phyloP scores from a whole-genome alignment of 2,329 filamentous ascomycete species.

The Colletotrichum lupini region DNA sequence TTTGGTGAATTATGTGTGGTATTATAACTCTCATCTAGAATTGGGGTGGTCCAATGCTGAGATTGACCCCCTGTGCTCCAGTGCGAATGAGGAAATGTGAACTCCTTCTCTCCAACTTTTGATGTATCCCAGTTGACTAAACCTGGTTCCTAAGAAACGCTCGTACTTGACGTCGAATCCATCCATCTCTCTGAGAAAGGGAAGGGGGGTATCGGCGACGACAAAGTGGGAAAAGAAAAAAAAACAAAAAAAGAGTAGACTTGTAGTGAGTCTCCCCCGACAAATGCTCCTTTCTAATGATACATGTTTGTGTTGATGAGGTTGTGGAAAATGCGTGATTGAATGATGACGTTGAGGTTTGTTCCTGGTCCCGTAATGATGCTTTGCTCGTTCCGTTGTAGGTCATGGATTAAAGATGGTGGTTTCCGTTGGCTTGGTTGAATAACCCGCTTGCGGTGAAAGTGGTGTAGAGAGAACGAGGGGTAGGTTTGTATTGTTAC shows the following conservation, averaged over 20 bases:
- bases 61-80: not conserved
- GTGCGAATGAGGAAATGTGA: not conserved
- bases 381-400: slow-evolving; percentile 31
- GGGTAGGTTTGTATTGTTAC: not conserved
- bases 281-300: slow-evolving; percentile 26
- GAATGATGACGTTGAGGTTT: slow-evolving; percentile 18
- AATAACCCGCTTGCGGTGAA: not conserved
- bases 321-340: not conserved
- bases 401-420: slow-evolving; percentile 34
- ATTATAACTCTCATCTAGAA: slow-evolving; percentile 27
- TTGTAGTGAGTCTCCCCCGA: not conserved
- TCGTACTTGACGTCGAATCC: slow-evolving; percentile 36
- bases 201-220: slow-evolving; percentile 37
- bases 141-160: slow-evolving; percentile 8
- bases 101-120: slow-evolving; percentile 11
- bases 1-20: slow-evolving; percentile 17
- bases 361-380: slow-evolving; percentile 30
- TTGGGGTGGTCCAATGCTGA: not conserved
- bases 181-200: slow-evolving; percentile 33
- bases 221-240: slow-evolving; percentile 26
- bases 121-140: not conserved
- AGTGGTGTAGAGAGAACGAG: slow-evolving; percentile 2
- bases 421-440: not conserved
- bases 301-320: slow-evolving; percentile 4
- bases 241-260: not conserved